Percentiles rank a stretch among this genome's conserved stretches.
These are phyloP conservation scores for Pythium aristosporum DNA, from an alignment of 352 stramenopile species.

Conservation along the genomic window DNA sequence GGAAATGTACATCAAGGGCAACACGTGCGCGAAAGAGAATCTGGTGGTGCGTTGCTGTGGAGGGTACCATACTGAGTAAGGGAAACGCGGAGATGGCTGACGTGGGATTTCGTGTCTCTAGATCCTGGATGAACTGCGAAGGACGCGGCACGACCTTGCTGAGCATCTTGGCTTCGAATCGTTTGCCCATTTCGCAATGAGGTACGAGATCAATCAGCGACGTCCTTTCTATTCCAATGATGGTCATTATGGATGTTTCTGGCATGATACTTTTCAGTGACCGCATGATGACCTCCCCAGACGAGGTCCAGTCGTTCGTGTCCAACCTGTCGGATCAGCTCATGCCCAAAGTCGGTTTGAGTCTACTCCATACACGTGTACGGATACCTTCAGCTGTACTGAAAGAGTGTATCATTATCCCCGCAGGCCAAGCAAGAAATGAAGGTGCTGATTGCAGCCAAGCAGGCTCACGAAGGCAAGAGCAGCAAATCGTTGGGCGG, in stretches of 20 bases:
- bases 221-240: background rate
- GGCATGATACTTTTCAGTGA: constrained; percentile 33
- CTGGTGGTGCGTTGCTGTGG: constrained; percentile 33
- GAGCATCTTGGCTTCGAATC: constrained; percentile 86
- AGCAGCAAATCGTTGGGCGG: constrained; percentile 21
- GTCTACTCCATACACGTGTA: background rate
- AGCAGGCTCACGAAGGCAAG: constrained; percentile 55
- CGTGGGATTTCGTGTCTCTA: constrained; percentile 14
- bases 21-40: constrained; percentile 81
- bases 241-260: background rate
- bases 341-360: constrained; percentile 56
- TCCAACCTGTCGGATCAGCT: constrained; percentile 55
- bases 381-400: background rate
- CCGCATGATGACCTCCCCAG: constrained; percentile 84
- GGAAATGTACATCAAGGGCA: constrained; percentile 89
- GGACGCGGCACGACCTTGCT: constrained; percentile 88
- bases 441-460: constrained; percentile 55
- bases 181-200: constrained; percentile 90
- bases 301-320: constrained; percentile 70
- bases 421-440: constrained; percentile 55
- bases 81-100: background rate
- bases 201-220: constrained; percentile 42
- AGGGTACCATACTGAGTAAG: background rate
- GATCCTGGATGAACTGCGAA: constrained; percentile 87
- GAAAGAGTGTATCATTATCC: background rate